Evolutionary conservation across 345 rosid genomes (phyloP).

Genomic region (Eucalyptus melliodora): DNA sequence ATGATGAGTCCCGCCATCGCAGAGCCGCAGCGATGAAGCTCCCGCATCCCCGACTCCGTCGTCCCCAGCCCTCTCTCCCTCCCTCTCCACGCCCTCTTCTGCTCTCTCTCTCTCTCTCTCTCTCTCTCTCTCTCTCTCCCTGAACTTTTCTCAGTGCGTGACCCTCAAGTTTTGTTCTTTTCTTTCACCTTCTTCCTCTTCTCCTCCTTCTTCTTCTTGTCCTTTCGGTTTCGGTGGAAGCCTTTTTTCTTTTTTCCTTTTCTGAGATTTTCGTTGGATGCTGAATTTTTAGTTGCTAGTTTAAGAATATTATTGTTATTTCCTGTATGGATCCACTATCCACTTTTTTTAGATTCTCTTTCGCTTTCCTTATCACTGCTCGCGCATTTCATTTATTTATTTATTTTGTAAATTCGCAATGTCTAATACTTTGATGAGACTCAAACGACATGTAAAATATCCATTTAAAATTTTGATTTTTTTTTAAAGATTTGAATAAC

Average conservation of each 20-base stretch:
- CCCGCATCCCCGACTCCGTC: not conserved
- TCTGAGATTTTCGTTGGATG: not conserved
- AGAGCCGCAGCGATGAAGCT: not conserved
- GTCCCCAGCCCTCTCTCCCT: not conserved
- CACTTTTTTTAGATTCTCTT: not conserved
- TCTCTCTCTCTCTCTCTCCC: too few species aligned
- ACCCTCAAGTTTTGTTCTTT: not conserved
- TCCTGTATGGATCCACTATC: not conserved
- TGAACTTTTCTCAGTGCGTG: not conserved
- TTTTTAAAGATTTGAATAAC: not conserved
- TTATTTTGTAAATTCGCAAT: not conserved
- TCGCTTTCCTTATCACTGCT: not conserved
- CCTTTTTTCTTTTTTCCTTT: not conserved
- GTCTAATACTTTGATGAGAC: not conserved
- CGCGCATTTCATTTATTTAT: not conserved
- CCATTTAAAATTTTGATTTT: not conserved
- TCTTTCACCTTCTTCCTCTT: not conserved
- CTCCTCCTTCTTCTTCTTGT: not conserved
- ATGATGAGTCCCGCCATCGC: not conserved
- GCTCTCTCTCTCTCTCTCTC: not conserved
- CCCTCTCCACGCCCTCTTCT: not conserved
- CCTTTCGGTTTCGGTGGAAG: not conserved
- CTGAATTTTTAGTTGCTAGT: not conserved
- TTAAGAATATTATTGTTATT: not conserved
- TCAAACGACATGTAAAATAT: not conserved